Percentiles rank a stretch among this genome's conserved stretches.
These are phyloP conservation scores for Glonium stellatum DNA, from an alignment of 495 filamentous ascomycete genomes.

Conservation along the genomic window DNA sequence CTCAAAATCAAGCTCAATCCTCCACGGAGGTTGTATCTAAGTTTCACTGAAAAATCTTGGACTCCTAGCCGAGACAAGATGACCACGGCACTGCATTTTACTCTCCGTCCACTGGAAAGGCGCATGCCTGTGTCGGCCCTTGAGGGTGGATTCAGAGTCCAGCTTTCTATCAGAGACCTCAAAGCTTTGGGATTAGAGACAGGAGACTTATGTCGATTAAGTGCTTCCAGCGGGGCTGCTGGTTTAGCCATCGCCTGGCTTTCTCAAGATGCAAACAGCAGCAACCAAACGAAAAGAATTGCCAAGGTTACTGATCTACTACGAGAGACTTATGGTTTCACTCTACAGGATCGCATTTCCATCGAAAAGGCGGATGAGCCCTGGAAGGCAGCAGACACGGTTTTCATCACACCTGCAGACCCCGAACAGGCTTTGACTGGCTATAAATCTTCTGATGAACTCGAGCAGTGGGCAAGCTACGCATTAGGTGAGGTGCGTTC, in stretches of 20 bases:
- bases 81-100: constrained; percentile 3
- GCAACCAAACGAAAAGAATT: constrained; percentile 12
- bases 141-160: constrained; percentile 59
- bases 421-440: background rate
- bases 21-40: background rate
- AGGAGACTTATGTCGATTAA: constrained; percentile 52
- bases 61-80: background rate
- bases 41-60: background rate
- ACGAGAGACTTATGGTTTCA: constrained; percentile 38
- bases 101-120: constrained; percentile 21
- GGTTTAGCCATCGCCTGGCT: constrained; percentile 23
- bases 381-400: constrained; percentile 9
- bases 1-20: background rate
- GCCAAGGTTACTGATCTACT: constrained; percentile 38
- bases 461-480: constrained; percentile 6
- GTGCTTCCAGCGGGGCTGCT: background rate
- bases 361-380: constrained; percentile 14
- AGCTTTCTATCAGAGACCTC: constrained; percentile 59
- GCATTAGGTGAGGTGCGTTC: constrained; percentile 19
- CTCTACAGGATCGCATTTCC: constrained; percentile 11
- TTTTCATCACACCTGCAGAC: constrained; percentile 41
- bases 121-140: constrained; percentile 25
- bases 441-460: constrained; percentile 15
- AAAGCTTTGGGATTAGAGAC: constrained; percentile 52
- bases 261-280: constrained; percentile 9